Base-by-base conservation (phyloP, 805 yeast species). In the Wickerhamomyces bisporus region DNA sequence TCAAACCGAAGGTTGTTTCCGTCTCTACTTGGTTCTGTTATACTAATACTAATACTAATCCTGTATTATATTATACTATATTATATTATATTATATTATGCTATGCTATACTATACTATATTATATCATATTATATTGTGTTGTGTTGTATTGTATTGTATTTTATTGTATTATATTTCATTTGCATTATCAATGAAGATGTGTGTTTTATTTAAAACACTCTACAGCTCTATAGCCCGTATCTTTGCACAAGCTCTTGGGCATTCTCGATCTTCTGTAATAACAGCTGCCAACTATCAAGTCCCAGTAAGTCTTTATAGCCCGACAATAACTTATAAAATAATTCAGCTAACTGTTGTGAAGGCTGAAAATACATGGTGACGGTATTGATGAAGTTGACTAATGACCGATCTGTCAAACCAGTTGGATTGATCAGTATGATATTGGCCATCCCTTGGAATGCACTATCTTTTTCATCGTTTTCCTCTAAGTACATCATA, bases 381-480 rank as follows among this genome's bases (percentile, higher is more conserved):
- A 83, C 71, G 42, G 86, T 73, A 35, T 72, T 74, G 23, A 82
- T 55, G 42, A 85, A 78, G 28, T 66, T 60, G 18, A 75, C 67
- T 38, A 84, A 60, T 32, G 71, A 66, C 43, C 66, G 74, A 24
- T 63, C 57, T 0, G 75, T 71, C 32, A 86, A 62, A 0, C 79
- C 83, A 25, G 72, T 69, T 2, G 95, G 95, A 52, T 82, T 80
- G n/a, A 62, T 57, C 26, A 70, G 68, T 14, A 91, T 66, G 23
- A 79, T 73, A 39, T 73, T 75, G 55, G 88, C 71, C 78, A 93
- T 83, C 3, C 98, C 98, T 49, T 71, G 71, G 56, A 84, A 86
- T 2, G 95, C 82, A 10, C 88, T 73, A 45, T 86, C 95, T 62
- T 93, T 93, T 59, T 93, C 98, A 37, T 80, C 84, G 41, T 88